Conservation (phyloP, 768 basidiomycete genomes). For the Termitomyces sp. region DNA sequence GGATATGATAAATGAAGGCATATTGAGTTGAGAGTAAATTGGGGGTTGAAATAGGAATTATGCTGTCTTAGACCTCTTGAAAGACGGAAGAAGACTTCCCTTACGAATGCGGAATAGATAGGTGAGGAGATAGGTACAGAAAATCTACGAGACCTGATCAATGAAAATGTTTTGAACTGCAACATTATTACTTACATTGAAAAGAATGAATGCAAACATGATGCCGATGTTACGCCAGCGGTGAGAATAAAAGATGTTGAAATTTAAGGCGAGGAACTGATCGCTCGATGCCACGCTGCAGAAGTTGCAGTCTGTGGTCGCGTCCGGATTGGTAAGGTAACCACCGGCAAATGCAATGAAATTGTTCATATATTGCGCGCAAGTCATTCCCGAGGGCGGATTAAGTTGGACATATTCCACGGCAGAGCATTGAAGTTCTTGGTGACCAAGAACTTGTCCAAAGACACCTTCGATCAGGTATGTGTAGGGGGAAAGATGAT, state of each 20-base stretch:
- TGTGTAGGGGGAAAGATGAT: slow-evolving; percentile 44
- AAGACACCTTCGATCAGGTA: slow-evolving; percentile 46
- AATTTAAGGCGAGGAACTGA: slow-evolving; percentile 40
- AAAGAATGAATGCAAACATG: slow-evolving; percentile 37
- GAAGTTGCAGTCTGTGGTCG: slow-evolving; percentile 47
- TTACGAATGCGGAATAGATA: slow-evolving; percentile 45
- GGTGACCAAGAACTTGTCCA: slow-evolving; percentile 36
- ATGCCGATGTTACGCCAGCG: slow-evolving; percentile 53
- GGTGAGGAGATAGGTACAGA: slow-evolving; percentile 38
- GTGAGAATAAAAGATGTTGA: slow-evolving; percentile 53
- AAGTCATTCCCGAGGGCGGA: slow-evolving; percentile 49
- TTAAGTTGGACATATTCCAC: slow-evolving; percentile 48
- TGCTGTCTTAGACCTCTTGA: slow-evolving; percentile 17
- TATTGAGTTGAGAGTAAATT: neutral
- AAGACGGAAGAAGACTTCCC: slow-evolving; percentile 22
- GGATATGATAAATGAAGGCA: neutral
- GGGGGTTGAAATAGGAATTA: neutral
- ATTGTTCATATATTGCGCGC: slow-evolving; percentile 40
- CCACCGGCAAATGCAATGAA: slow-evolving; percentile 51
- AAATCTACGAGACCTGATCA: slow-evolving; percentile 22
- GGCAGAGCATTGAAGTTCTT: slow-evolving; percentile 40
- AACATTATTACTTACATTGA: slow-evolving; percentile 38
- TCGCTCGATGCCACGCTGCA: slow-evolving; percentile 59
- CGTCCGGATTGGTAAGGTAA: slow-evolving; percentile 49
- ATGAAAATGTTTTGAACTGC: neutral